phyloP scores from a whole-genome alignment of 139 green algal genomes.

The Coelastrella sp. region DNA sequence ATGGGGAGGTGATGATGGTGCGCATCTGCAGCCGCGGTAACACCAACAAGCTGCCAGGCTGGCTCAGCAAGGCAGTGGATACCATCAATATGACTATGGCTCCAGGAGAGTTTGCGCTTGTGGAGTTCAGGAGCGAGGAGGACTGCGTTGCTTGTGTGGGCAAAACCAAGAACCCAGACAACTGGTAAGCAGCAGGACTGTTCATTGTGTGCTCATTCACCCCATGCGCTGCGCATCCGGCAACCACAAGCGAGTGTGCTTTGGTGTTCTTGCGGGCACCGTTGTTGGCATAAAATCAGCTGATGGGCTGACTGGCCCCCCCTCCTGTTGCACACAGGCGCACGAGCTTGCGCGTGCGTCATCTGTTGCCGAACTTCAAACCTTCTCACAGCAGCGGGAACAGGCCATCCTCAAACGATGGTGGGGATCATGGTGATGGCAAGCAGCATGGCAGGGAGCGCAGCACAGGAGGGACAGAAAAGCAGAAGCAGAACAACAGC shows the following conservation, averaged over 20 bases:
- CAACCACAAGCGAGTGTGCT: too few relatives aligned
- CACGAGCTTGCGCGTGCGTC: constrained; percentile 46
- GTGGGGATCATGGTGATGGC: not conserved
- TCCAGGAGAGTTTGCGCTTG: constrained; percentile 36
- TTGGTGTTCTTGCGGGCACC: not conserved
- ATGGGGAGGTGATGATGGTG: constrained; percentile 63
- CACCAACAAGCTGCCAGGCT: constrained; percentile 61
- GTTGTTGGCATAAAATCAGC: not conserved
- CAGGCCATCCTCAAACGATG: not conserved
- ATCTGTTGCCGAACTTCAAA: constrained; percentile 46
- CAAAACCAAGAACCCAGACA: constrained; percentile 50
- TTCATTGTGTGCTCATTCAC: not conserved
- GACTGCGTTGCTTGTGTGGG: constrained; percentile 43
- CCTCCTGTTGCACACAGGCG: constrained; percentile 14
- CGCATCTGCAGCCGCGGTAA: constrained; percentile 60
- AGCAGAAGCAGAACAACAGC: not conserved
- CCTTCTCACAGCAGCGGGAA: constrained; percentile 3
- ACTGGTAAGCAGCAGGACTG: constrained; percentile 40
- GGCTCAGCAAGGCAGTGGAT: constrained; percentile 51
- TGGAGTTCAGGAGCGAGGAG: constrained; percentile 66
- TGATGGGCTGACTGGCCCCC: not conserved
- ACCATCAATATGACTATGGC: constrained; percentile 4
- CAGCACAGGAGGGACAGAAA: not conserved
- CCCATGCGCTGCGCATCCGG: not conserved
- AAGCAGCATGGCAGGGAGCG: not conserved